These are phyloP conservation scores for Fusarium luffae DNA, from an alignment of 2,329 filamentous ascomycete genomes.

Conservation along the genomic window DNA sequence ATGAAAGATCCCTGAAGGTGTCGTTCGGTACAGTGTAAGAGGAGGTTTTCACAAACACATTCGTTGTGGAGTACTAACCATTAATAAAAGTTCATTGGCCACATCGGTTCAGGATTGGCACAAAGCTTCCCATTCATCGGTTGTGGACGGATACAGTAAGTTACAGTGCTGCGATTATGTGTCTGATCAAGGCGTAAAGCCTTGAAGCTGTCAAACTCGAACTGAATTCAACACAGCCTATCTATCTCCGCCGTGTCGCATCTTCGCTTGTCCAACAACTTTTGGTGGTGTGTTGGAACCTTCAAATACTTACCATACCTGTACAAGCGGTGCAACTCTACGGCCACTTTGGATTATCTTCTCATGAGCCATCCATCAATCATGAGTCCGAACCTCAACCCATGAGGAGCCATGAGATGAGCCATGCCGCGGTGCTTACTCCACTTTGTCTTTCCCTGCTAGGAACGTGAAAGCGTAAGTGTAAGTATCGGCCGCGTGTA, in stretches of 20 bases:
- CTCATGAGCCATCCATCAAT: slow-evolving; percentile 29
- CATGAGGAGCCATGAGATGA: slow-evolving; percentile 36
- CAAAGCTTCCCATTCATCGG: slow-evolving; percentile 26
- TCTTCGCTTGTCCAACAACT: slow-evolving; percentile 29
- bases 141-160: slow-evolving; percentile 21
- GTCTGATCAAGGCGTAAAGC: not conserved
- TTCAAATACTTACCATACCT: slow-evolving; percentile 25
- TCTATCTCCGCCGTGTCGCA: slow-evolving; percentile 11
- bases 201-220: slow-evolving; percentile 19
- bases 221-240: slow-evolving; percentile 12
- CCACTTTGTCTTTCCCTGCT: slow-evolving; percentile 42
- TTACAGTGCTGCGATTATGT: slow-evolving; percentile 19
- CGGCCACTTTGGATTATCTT: slow-evolving; percentile 11
- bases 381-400: slow-evolving; percentile 28
- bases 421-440: slow-evolving; percentile 29
- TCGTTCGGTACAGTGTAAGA: slow-evolving; percentile 30
- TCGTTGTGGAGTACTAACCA: slow-evolving; percentile 16
- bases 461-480: slow-evolving; percentile 41
- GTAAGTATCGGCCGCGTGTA: slow-evolving; percentile 32
- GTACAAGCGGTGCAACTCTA: slow-evolving; percentile 32
- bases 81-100: slow-evolving; percentile 26
- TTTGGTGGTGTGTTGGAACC: slow-evolving; percentile 25
- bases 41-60: slow-evolving; percentile 24
- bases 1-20: slow-evolving; percentile 28
- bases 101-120: slow-evolving; percentile 13